A percentile compares a stretch with the other conserved stretches of the same genome.
phyloP scores from a whole-genome alignment of 2,329 filamentous ascomycete genomes.

The Huntiella savannae region DNA sequence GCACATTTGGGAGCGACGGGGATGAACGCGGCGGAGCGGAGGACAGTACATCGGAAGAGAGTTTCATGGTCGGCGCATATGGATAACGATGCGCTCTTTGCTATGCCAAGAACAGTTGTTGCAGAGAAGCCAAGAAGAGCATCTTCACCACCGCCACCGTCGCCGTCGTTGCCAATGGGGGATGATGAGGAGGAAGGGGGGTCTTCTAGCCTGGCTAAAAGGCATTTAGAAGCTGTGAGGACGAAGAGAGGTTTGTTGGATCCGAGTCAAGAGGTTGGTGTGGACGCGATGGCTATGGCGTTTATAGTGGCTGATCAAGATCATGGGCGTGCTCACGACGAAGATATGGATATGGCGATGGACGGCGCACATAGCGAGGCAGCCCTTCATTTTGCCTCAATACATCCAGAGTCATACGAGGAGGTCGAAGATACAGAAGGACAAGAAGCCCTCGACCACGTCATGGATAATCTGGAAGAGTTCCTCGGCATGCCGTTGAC shows the following conservation, averaged over 20 bases:
- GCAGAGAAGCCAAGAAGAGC: neutral
- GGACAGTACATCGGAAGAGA: constrained; percentile 13
- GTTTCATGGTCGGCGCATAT: constrained; percentile 21
- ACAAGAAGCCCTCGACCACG: constrained; percentile 16
- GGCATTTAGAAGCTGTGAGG: constrained; percentile 6
- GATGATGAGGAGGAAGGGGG: neutral
- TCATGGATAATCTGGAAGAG: constrained; percentile 27
- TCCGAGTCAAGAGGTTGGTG: constrained; percentile 16
- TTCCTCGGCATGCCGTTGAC: constrained; percentile 23
- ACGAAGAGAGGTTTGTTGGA: neutral
- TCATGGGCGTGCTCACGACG: neutral
- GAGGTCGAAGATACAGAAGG: constrained; percentile 21
- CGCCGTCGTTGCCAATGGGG: neutral
- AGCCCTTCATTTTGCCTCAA: too few relatives aligned
- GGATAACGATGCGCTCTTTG: constrained; percentile 8
- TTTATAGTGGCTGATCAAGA: constrained; percentile 27
- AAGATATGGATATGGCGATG: constrained; percentile 1
- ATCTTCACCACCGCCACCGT: constrained; percentile 11
- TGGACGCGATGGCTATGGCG: constrained; percentile 29
- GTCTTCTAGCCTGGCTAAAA: constrained; percentile 14
- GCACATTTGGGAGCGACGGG: too few relatives aligned
- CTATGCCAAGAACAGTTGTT: too few relatives aligned
- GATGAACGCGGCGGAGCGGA: neutral
- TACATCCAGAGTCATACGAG: constrained; percentile 17
- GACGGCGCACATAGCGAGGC: constrained; percentile 7